Evolutionary conservation across 371 early-diverging fungal species (phyloP), one percentile per base, ranked within the genome.

Genomic region (Zopfochytrium polystomum): DNA sequence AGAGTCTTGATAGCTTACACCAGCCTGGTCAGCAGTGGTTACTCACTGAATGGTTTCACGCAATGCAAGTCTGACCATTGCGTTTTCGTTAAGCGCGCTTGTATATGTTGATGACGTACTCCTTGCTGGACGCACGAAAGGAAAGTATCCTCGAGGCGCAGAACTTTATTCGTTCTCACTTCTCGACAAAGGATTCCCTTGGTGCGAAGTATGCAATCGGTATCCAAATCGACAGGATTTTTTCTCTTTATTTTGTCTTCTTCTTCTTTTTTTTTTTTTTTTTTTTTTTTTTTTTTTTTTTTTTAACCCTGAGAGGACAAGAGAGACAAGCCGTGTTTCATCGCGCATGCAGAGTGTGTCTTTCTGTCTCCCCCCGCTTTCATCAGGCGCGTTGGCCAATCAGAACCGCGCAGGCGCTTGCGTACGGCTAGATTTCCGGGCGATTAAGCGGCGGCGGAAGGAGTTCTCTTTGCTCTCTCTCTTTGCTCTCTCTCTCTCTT

Each of bases 101-200:
- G 18, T 56, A 1, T 56, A 63, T 27, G 63, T 63, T 27, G 57
- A 63, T 56, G 63, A 63, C 38, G 25, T 63, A 22, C 23, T 63
- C n/a, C 25, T 63, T 3, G 27, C 43, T 25, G 27, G 33, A 22
- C n/a, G 30, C 9, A 33, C 25, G 11, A 18, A 26, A 44, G 29
- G 48, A 23, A n/a, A 22, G 25, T n/a, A 34, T 62, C 6, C 22
- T 31, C 7, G 47, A 25, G 2, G 31, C 47, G 6, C 33, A 54
- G 22, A 45, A 42, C 11, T 5, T 15, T 6, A 15, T 55, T 4
- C 23, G 44, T n/a, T 22, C 34, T 11, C 15, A 47, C 18, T 3
- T 62, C 52, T 46, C 15, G 31, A 45, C 55, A 25, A 52, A 45
- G 25, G 35, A 56, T 15, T 7, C 30, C 6, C 52, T 26, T 0